Base-by-base conservation (phyloP, 345 rosid species). In the Barbarea vulgaris region DNA sequence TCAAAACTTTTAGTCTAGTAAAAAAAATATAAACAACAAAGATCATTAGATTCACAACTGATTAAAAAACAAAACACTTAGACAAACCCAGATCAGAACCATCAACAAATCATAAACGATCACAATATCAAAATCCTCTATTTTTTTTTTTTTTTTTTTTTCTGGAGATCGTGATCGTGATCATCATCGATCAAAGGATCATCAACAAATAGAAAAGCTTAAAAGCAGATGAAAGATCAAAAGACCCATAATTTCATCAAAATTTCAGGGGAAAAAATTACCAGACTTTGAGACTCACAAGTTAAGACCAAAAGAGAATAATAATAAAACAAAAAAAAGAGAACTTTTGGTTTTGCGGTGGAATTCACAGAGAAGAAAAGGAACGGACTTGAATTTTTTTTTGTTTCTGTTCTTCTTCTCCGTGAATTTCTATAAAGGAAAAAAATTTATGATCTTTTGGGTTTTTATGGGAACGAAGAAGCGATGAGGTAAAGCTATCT, bases 241-340 rank as follows among this genome's bases (percentile, higher is more conserved):
- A 33, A 46, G 54, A 55, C 54, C 18, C 21, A 58, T 24, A 27
- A 67, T 19, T 34, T 25, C 42, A 72, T 7, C 69, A 51, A 22
- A 60, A 72, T 15, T 31, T 7, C 19, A 15, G 6, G 54, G 61
- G 54, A 18, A 21, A 21, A 75, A 68, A 51, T 75, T 60, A 68
- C 69, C 74, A 60, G 80, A 76, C 50, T 69, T 76, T 69, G 51
- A 34, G 70, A 76, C 70, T 76, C 58, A 76, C 74, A 76, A 76
- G 65, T 76, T 76, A 47, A 47, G 67, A 66, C 67, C 73, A 47
- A 73, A 63, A 31, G 55, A 64, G 64, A 62, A 57, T 12, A 11
- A n/a, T n/a, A n/a, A n/a, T n/a, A n/a, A n/a, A n/a, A n/a, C n/a
- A n/a, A n/a, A n/a, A 48, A 30, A 64, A 18, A 39, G 19, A 14